These are phyloP conservation scores for Psilocybe mexicana DNA, from an alignment of 1,284 basidiomycete species.

Conservation along the genomic window DNA sequence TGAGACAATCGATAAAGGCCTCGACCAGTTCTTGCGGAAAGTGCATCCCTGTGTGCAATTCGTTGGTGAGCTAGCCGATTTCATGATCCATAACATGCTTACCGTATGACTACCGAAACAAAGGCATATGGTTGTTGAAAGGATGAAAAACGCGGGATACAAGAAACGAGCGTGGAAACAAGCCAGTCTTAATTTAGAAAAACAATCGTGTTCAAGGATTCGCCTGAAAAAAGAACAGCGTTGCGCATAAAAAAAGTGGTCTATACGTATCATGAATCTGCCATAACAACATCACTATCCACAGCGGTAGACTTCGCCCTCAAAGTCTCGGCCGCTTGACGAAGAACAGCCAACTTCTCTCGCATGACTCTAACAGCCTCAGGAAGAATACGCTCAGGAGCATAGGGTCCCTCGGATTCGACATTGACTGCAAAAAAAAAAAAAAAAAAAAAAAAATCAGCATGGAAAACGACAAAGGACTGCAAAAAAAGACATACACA, in stretches of 20 bases:
- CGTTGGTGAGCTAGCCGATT: no score
- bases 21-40: background rate
- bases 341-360: conserved; percentile 70
- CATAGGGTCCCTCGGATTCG: conserved; percentile 89
- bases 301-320: conserved; percentile 32
- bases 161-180: no score
- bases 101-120: no score
- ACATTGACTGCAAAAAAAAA: conserved; percentile 65
- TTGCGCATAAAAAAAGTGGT: no score
- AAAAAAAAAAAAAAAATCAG: background rate
- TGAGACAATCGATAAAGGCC: background rate
- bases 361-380: conserved; percentile 86
- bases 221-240: no score
- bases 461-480: background rate
- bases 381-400: conserved; percentile 81
- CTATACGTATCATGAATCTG: conserved; percentile 21
- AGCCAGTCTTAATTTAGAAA: no score
- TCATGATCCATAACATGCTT: no score
- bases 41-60: background rate
- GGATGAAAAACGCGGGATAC: no score
- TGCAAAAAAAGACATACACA: conserved; percentile 61
- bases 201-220: no score
- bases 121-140: no score
- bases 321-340: conserved; percentile 58
- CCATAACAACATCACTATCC: conserved; percentile 43